Evolutionary conservation across 2,329 filamentous ascomycete species (phyloP).

Genomic region (Purpureocillium lavendulum): DNA sequence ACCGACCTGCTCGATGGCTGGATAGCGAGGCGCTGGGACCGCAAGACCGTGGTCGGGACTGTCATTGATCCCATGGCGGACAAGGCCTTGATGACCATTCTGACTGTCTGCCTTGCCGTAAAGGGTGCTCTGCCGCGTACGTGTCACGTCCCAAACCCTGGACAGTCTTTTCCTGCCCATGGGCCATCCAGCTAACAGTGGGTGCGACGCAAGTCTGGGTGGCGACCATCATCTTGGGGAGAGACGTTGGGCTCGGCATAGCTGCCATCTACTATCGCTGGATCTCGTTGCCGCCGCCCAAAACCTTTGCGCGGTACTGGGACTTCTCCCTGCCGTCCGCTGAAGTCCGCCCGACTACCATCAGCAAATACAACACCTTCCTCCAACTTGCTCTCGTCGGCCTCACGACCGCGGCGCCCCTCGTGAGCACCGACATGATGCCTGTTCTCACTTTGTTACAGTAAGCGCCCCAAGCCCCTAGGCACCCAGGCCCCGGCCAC

Average conservation of each 20-base stretch:
- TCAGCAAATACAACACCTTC: slow-evolving; percentile 91
- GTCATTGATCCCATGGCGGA: slow-evolving; percentile 97
- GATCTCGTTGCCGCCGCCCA: slow-evolving; percentile 87
- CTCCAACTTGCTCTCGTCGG: slow-evolving; percentile 83
- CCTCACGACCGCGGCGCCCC: slow-evolving; percentile 70
- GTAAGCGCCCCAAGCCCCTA: slow-evolving; percentile 32
- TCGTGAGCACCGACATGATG: slow-evolving; percentile 53
- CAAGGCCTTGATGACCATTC: slow-evolving; percentile 88
- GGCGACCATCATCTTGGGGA: slow-evolving; percentile 80
- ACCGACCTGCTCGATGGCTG: slow-evolving; percentile 91
- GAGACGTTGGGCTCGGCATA: slow-evolving; percentile 75
- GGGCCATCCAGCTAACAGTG: background rate
- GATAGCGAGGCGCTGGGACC: slow-evolving; percentile 80
- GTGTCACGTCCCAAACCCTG: slow-evolving; percentile 22
- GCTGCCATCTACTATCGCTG: slow-evolving; percentile 93
- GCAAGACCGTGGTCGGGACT: slow-evolving; percentile 88
- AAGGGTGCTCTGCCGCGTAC: slow-evolving; percentile 74
- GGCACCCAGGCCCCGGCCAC: no score
- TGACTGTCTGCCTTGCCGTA: slow-evolving; percentile 76
- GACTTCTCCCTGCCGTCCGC: slow-evolving; percentile 89
- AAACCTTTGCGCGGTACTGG: slow-evolving; percentile 91
- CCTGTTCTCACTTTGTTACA: slow-evolving; percentile 52
- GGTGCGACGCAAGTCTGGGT: slow-evolving; percentile 62
- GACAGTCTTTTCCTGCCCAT: no score
- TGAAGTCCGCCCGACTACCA: slow-evolving; percentile 73